A percentile compares a stretch with the other conserved stretches of the same genome.
These are phyloP conservation scores for Nicotiana benthamiana DNA, from an alignment of 257 asterid species.

Conservation along the genomic window DNA sequence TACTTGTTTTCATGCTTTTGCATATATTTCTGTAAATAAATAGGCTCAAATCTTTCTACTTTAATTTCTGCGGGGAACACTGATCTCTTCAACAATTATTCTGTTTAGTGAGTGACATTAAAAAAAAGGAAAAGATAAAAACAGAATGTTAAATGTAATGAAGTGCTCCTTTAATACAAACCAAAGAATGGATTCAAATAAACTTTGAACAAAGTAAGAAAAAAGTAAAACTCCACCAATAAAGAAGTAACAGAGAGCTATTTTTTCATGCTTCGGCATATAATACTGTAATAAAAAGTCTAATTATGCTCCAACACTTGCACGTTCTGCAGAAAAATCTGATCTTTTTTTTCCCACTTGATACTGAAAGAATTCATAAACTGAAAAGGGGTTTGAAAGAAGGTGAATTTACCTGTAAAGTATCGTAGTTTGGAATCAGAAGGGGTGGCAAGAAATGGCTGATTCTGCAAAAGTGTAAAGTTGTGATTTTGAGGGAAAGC, in stretches of 20 bases:
- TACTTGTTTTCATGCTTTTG: background rate
- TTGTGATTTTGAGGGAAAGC: conserved; percentile 43
- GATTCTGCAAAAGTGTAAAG: conserved; percentile 34
- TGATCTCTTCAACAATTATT: background rate
- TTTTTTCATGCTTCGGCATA: background rate
- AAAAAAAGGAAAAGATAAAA: background rate
- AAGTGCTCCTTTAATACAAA: background rate
- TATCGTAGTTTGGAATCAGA: conserved; percentile 43
- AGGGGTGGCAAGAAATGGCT: conserved; percentile 39
- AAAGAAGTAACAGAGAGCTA: background rate
- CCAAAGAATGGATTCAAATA: background rate
- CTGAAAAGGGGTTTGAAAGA: background rate
- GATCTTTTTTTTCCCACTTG: background rate
- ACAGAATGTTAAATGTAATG: background rate
- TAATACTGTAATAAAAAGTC: background rate
- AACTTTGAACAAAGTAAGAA: background rate
- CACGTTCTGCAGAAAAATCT: background rate
- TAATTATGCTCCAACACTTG: background rate
- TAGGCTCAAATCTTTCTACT: background rate
- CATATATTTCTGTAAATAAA: background rate
- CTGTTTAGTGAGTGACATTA: conserved; percentile 5
- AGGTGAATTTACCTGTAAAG: conserved; percentile 37
- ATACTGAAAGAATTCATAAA: background rate
- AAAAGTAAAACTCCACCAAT: background rate
- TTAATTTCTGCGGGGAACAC: background rate